Base-by-base conservation (phyloP, 2,329 filamentous ascomycete genomes). In the Capronia coronata region DNA sequence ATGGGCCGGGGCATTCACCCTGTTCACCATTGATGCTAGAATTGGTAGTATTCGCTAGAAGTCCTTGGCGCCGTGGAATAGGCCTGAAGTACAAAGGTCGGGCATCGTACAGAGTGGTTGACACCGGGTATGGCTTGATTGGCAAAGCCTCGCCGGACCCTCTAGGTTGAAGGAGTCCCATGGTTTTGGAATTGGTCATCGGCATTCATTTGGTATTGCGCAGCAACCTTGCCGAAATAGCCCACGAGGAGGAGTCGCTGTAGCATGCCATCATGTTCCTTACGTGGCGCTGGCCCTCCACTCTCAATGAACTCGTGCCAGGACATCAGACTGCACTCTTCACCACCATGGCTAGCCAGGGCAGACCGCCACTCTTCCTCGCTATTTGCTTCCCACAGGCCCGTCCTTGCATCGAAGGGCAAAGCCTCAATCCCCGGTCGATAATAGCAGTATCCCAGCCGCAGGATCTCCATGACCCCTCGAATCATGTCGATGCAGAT, bases 371-470 rank as follows among this genome's bases (percentile, higher is more conserved):
- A 57, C 14, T 55, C 57, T 32, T 43, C 49, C 44, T 51, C 48
- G 2, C 47, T 56, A n/a, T 43, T 41, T 6, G 55, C 55, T 39
- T 59, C 55, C 55, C 57, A 57, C 13, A 57, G 27, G 1, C 54
- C 57, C 3, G 57, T 55, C 18, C 57, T 52, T 9, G 52, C 49
- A 41, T 59, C 57, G 27, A 59, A 55, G 0, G 54, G 54, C 18
- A 55, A 19, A 14, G 57, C 53, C 25, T 59, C 57, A 38, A 57
- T 48, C 40, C 54, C 44, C 14, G 57, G 57, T n/a, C 51, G 44
- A 29, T 57, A 57, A 37, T 44, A 46, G 38, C 47, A 55, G 27
- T 46, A 51, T n/a, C 57, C 57, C 5, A 42, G 30, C 13, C 49
- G 40, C 8, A 46, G 21, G 13, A 48, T 39, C 38, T 57, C 46